phyloP scores from a whole-genome alignment of 1,284 basidiomycete species.

The Leccinum subrobustum region DNA sequence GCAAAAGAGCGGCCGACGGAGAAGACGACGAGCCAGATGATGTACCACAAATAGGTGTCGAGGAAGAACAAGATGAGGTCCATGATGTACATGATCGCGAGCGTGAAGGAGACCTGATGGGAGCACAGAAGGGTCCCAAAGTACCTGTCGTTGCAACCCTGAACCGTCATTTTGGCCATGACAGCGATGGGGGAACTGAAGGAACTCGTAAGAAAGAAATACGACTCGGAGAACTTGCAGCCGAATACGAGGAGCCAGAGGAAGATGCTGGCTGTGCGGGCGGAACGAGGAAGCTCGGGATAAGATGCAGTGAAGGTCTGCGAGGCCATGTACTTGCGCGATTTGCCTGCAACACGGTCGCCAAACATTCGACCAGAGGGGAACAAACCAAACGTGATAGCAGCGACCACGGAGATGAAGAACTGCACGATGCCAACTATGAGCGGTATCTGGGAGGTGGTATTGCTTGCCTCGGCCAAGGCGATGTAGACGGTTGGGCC shows the following conservation, averaged over 20 bases:
- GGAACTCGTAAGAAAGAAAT: conserved; percentile 93
- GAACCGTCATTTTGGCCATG: conserved; percentile 89
- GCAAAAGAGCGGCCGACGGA: conserved; percentile 87
- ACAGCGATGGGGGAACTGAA: conserved; percentile 90
- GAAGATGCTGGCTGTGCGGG: conserved; percentile 77
- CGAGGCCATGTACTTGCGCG: conserved; percentile 92
- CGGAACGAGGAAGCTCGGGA: conserved; percentile 64
- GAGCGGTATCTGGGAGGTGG: conserved; percentile 59
- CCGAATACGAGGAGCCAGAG: conserved; percentile 89
- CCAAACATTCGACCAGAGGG: conserved; percentile 95
- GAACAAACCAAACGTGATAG: conserved; percentile 77
- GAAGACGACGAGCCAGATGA: conserved; percentile 96
- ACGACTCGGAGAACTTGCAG: conserved; percentile 93
- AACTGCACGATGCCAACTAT: conserved; percentile 91
- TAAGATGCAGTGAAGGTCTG: conserved; percentile 98
- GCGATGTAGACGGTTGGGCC: conserved; percentile 93
- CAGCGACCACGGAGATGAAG: conserved; percentile 80
- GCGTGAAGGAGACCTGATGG: conserved; percentile 88
- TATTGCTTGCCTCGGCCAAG: conserved; percentile 59
- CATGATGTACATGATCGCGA: conserved; percentile 97
- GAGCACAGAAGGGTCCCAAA: conserved; percentile 80
- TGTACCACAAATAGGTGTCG: conserved; percentile 97
- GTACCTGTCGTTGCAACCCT: conserved; percentile 79
- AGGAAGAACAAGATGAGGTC: conserved; percentile 94
- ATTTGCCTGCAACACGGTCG: conserved; percentile 91